These are phyloP conservation scores for Clarireedia hainanense DNA, from an alignment of 2,329 filamentous ascomycete species.

Conservation along the genomic window DNA sequence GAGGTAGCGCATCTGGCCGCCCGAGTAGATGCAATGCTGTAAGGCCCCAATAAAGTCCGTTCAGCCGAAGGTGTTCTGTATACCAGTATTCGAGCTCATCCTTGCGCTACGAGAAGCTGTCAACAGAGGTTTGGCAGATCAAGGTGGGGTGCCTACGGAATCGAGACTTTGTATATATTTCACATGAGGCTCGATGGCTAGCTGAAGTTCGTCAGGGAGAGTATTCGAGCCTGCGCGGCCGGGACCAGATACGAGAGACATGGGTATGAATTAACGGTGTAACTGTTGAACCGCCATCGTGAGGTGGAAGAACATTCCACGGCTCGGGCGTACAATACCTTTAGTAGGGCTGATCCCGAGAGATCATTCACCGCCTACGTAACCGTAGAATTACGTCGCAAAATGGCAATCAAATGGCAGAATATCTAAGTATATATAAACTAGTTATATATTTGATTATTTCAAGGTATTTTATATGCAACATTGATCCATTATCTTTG, in stretches of 20 bases:
- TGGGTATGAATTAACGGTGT: slow-evolving; percentile 8
- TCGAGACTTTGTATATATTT: slow-evolving; percentile 90
- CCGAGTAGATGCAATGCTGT: slow-evolving; percentile 80
- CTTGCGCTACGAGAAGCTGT: slow-evolving; percentile 52
- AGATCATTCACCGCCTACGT: too few species aligned
- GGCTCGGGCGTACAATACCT: too few species aligned
- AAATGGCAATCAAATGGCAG: too few species aligned
- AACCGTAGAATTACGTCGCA: too few species aligned
- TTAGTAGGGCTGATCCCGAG: too few species aligned
- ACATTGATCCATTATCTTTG: too few species aligned
- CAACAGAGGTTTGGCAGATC: slow-evolving; percentile 19
- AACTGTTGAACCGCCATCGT: too few species aligned
- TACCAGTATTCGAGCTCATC: slow-evolving; percentile 98
- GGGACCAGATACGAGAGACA: slow-evolving; percentile 29
- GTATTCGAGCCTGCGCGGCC: slow-evolving; percentile 19
- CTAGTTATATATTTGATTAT: too few species aligned
- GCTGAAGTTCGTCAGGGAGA: slow-evolving; percentile 28
- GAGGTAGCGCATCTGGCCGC: slow-evolving; percentile 72
- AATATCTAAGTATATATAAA: too few species aligned
- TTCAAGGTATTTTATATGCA: too few species aligned
- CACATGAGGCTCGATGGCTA: slow-evolving; percentile 54
- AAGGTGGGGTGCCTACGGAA: slow-evolving; percentile 48
- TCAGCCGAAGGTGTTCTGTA: slow-evolving; percentile 91
- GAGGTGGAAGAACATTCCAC: too few species aligned
- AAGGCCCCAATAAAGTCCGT: slow-evolving; percentile 94